Percentiles rank a stretch among this genome's conserved stretches.
phyloP scores from a whole-genome alignment of 805 yeast species.

The Schwanniomyces sp. region DNA sequence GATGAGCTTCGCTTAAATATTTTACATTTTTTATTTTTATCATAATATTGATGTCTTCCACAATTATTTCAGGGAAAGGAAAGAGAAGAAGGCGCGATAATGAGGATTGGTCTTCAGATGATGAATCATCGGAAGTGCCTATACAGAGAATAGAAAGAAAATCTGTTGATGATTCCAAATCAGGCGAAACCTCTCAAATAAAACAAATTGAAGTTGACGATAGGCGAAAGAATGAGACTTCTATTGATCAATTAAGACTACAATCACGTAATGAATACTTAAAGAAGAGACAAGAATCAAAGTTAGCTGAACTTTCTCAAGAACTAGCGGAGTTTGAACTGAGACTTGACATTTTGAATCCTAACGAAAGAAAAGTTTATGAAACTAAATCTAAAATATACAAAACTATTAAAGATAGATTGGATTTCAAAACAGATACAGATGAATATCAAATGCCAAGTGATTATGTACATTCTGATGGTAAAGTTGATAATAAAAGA shows the following conservation, averaged over 20 bases:
- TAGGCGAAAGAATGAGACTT: neutral
- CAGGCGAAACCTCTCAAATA: neutral
- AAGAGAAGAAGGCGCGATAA: constrained; percentile 12
- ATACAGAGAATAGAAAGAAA: neutral
- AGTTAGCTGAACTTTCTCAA: constrained; percentile 15
- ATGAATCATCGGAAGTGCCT: neutral
- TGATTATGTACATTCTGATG: constrained; percentile 52
- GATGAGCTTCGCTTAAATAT: neutral
- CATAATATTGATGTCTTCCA: constrained; percentile 4
- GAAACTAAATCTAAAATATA: constrained; percentile 16
- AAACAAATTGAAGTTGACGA: neutral
- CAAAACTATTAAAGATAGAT: constrained; percentile 21
- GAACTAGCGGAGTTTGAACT: constrained; percentile 12
- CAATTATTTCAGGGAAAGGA: constrained; percentile 11
- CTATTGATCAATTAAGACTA: constrained; percentile 9
- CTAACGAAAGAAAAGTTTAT: constrained; percentile 15
- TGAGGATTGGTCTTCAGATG: constrained; percentile 15
- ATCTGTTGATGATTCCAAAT: neutral
- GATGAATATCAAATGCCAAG: constrained; percentile 53
- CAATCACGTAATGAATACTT: constrained; percentile 21
- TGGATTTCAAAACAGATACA: constrained; percentile 5
- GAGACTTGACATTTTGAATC: constrained; percentile 3
- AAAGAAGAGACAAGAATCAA: constrained; percentile 17
- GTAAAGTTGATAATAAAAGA: constrained; percentile 52
- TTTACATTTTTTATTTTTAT: neutral